A percentile compares a stretch with the other conserved stretches of the same genome.
These are phyloP conservation scores for Aspergillus uvarum DNA, from an alignment of 2,329 filamentous ascomycete species.

Conservation along the genomic window DNA sequence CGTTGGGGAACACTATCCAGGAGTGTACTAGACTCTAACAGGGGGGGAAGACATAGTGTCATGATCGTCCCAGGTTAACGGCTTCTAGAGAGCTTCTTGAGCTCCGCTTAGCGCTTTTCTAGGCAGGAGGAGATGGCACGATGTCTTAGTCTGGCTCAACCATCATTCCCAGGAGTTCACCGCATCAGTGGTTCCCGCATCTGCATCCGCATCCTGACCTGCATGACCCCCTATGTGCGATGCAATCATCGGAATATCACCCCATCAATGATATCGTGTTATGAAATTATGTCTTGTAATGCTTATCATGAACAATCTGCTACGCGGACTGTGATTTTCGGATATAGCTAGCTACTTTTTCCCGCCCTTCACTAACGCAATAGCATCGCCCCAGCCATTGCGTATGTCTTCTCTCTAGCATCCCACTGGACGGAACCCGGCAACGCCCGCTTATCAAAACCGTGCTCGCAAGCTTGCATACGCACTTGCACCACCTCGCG, in stretches of 20 bases:
- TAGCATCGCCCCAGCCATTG: conserved; percentile 33
- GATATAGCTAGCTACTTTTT: background rate
- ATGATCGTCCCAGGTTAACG: background rate
- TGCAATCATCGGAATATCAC: too few species aligned
- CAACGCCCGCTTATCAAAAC: conserved; percentile 38
- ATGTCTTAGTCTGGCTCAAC: background rate
- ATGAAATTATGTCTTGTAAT: background rate
- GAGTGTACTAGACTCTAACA: background rate
- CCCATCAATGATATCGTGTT: background rate
- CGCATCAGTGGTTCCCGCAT: background rate
- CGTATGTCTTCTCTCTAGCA: conserved; percentile 38
- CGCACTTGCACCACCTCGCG: conserved; percentile 31
- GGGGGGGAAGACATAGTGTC: background rate
- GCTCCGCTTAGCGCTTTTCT: background rate
- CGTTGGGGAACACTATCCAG: background rate
- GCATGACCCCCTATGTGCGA: background rate
- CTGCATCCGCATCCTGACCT: background rate
- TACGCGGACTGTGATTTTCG: background rate
- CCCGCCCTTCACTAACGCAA: background rate
- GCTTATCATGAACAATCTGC: background rate
- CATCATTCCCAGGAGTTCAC: background rate
- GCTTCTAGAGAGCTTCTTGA: background rate
- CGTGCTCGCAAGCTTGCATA: conserved; percentile 39
- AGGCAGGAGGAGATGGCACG: conserved; percentile 3
- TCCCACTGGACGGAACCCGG: conserved; percentile 28